phyloP scores from a whole-genome alignment of 495 filamentous ascomycete genomes.

The Chaetomium fimeti region DNA sequence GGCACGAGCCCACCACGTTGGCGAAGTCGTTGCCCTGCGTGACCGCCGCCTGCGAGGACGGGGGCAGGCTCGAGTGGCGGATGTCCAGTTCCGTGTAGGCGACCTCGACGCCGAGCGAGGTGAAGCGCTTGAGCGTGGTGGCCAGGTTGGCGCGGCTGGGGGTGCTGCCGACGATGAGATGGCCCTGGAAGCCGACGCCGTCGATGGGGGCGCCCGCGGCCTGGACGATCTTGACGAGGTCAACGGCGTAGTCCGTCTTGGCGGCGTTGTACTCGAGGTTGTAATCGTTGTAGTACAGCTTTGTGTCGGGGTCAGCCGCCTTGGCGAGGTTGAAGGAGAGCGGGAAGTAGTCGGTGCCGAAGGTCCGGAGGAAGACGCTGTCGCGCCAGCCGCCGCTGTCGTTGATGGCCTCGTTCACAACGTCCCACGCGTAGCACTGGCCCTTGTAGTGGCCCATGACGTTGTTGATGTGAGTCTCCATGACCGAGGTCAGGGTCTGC shows the following conservation, averaged over 20 bases:
- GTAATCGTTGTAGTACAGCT: slow-evolving; percentile 67
- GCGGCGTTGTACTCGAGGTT: slow-evolving; percentile 56
- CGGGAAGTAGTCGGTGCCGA: slow-evolving; percentile 50
- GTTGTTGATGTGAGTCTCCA: slow-evolving; percentile 51
- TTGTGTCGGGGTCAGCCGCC: slow-evolving; percentile 36
- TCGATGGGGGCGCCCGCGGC: slow-evolving; percentile 54
- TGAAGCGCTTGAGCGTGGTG: slow-evolving; percentile 46
- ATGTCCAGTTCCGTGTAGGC: slow-evolving; percentile 66
- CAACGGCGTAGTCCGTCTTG: slow-evolving; percentile 49
- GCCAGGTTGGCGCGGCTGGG: slow-evolving; percentile 43
- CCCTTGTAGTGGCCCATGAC: slow-evolving; percentile 57
- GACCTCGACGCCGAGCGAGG: slow-evolving; percentile 52
- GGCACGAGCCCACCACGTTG: slow-evolving; percentile 55
- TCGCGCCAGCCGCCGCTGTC: slow-evolving; percentile 45
- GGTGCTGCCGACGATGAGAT: slow-evolving; percentile 56
- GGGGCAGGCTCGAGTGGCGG: slow-evolving; percentile 42
- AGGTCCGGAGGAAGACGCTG: slow-evolving; percentile 42
- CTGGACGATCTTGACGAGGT: slow-evolving; percentile 50
- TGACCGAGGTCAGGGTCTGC: slow-evolving; percentile 47
- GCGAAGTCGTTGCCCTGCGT: slow-evolving; percentile 58
- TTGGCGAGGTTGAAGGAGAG: slow-evolving; percentile 50
- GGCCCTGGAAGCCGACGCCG: slow-evolving; percentile 59
- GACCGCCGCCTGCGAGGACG: slow-evolving; percentile 40
- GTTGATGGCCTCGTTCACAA: slow-evolving; percentile 55
- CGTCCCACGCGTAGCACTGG: slow-evolving; percentile 51